These are phyloP conservation scores for Lipomyces sp. DNA, from an alignment of 805 yeast species.

Conservation along the genomic window DNA sequence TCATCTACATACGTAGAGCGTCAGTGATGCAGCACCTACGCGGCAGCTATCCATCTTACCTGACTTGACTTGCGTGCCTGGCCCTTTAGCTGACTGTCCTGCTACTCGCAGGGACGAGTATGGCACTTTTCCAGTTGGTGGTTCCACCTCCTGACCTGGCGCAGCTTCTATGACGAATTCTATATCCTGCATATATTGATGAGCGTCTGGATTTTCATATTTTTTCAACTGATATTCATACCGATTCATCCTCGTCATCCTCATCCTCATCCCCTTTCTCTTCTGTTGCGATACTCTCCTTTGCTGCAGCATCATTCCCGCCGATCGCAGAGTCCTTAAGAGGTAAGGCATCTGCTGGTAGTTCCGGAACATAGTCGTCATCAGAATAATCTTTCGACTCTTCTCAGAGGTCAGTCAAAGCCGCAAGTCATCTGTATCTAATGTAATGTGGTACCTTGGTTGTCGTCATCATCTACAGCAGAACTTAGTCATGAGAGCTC, in stretches of 20 bases:
- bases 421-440: neutral
- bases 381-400: neutral
- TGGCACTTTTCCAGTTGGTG: conserved; percentile 40
- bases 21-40: conserved; percentile 21
- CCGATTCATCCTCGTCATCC: conserved; percentile 54
- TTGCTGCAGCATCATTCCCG: conserved; percentile 11
- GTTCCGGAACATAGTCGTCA: conserved; percentile 8
- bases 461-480: neutral
- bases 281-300: conserved; percentile 38
- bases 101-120: conserved; percentile 44
- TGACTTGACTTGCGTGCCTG: conserved; percentile 24
- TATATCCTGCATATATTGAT: conserved; percentile 56
- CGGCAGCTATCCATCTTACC: neutral
- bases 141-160: conserved; percentile 43
- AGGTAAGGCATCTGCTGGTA: conserved; percentile 6
- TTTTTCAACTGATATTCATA: conserved; percentile 18
- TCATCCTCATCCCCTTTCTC: conserved; percentile 52
- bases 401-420: neutral
- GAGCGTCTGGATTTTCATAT: conserved; percentile 42
- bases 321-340: neutral
- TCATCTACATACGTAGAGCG: neutral
- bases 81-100: conserved; percentile 37
- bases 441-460: neutral
- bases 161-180: conserved; percentile 75
- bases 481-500: neutral